These are phyloP conservation scores for Trifolium repens DNA, from an alignment of 306 rosid species.

Conservation along the genomic window DNA sequence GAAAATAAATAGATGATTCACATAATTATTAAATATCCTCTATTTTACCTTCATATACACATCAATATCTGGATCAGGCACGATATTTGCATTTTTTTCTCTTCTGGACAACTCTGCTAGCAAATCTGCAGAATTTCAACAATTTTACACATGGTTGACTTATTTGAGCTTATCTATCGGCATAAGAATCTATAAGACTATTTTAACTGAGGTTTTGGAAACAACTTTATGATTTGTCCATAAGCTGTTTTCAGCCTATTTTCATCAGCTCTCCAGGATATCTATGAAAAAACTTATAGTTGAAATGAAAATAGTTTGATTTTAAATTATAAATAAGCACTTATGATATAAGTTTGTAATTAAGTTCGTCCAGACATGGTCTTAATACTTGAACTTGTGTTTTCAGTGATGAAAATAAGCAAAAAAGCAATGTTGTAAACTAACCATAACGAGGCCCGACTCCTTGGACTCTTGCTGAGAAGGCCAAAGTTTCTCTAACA, in stretches of 20 bases:
- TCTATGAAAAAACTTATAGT: background rate
- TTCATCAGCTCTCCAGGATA: too few species aligned
- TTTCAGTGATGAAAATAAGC: background rate
- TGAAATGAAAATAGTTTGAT: too few species aligned
- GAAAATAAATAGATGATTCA: slow-evolving; percentile 20
- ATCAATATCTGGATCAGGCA: slow-evolving; percentile 69
- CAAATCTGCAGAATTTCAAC: slow-evolving; percentile 49
- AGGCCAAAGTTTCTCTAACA: slow-evolving; percentile 79
- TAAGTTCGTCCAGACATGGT: background rate
- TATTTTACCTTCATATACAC: slow-evolving; percentile 68
- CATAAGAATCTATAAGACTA: background rate
- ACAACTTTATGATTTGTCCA: background rate
- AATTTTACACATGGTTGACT: background rate
- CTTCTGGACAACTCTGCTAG: slow-evolving; percentile 67
- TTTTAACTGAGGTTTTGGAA: background rate
- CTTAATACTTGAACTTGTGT: background rate
- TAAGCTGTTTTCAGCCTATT: background rate
- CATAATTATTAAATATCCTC: background rate
- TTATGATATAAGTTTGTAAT: too few species aligned
- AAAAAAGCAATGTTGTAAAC: slow-evolving; percentile 27
- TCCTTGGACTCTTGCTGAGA: slow-evolving; percentile 89
- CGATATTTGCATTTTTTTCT: slow-evolving; percentile 46
- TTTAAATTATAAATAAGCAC: too few species aligned
- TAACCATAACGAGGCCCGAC: slow-evolving; percentile 68
- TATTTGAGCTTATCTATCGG: background rate